These are phyloP conservation scores for Graphilbum fragrans DNA, from an alignment of 2,329 filamentous ascomycete genomes.

Conservation along the genomic window DNA sequence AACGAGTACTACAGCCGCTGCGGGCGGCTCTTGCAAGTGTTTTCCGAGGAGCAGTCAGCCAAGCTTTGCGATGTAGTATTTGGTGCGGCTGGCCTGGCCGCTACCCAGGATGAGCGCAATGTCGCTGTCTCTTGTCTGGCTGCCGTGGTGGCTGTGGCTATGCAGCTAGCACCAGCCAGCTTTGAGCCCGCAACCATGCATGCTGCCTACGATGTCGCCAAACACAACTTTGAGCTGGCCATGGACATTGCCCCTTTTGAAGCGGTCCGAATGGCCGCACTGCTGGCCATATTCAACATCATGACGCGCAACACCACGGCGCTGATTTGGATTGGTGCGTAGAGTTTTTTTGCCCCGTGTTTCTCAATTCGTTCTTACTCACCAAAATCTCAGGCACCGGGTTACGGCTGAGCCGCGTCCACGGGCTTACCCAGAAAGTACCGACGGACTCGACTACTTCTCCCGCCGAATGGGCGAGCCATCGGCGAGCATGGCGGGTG, in stretches of 20 bases:
- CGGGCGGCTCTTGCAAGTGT: conserved; percentile 17
- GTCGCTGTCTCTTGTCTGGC: conserved; percentile 15
- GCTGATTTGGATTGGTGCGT: conserved; percentile 14
- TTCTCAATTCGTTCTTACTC: background rate
- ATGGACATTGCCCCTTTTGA: conserved; percentile 15
- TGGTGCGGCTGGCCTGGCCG: conserved; percentile 1
- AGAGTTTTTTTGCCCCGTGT: background rate
- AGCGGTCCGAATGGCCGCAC: conserved; percentile 17
- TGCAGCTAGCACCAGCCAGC: conserved; percentile 13
- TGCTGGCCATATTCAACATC: conserved; percentile 19
- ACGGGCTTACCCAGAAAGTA: conserved; percentile 10
- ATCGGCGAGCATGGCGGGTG: conserved; percentile 16
- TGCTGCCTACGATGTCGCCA: conserved; percentile 16
- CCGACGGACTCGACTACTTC: conserved; percentile 4
- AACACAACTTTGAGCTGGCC: conserved; percentile 14
- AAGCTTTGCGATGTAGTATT: conserved; percentile 11
- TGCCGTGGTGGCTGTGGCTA: conserved; percentile 16
- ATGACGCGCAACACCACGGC: conserved; percentile 17
- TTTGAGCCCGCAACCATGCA: conserved; percentile 9
- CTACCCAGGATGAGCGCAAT: conserved; percentile 1
- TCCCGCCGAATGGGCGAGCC: conserved; percentile 10
- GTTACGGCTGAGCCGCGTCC: conserved; percentile 13
- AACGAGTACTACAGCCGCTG: conserved; percentile 15
- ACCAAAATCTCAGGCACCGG: conserved; percentile 15
- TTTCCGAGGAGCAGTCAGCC: conserved; percentile 13